Conservation (phyloP, 169 alveolate species). For the Plasmodium relictum region DNA sequence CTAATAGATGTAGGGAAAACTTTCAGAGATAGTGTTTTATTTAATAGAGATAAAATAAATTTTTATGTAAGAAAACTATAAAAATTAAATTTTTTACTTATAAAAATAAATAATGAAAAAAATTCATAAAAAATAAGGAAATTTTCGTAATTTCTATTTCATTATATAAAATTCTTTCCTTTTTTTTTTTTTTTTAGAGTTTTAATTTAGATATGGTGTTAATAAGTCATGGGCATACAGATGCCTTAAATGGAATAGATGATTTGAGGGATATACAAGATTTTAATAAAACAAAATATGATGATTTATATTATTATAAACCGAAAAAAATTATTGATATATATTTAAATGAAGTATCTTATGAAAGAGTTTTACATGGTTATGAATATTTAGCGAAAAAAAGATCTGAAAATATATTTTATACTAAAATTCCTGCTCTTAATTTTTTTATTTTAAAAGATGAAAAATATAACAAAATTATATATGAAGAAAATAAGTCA, state of each 20-base stretch:
- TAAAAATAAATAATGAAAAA: too few species aligned
- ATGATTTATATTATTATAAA: constrained; percentile 35
- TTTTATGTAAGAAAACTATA: constrained; percentile 33
- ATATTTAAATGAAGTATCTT: constrained; percentile 49
- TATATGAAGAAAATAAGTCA: constrained; percentile 5
- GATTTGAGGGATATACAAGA: constrained; percentile 74
- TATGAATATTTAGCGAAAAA: constrained; percentile 45
- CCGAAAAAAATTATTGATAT: constrained; percentile 33
- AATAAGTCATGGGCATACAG: constrained; percentile 71
- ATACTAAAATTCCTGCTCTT: constrained; percentile 67
- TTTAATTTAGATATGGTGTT: constrained; percentile 47
- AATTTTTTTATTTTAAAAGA: constrained; percentile 46
- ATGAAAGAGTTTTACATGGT: constrained; percentile 49
- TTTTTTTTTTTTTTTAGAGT: constrained; percentile 30
- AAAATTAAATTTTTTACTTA: background rate
- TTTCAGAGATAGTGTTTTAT: constrained; percentile 53
- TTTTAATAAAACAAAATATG: constrained; percentile 17
- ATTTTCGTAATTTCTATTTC: too few species aligned
- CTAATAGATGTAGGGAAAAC: constrained; percentile 72
- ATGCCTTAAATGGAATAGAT: constrained; percentile 71
- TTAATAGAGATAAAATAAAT: constrained; percentile 43
- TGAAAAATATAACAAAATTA: constrained; percentile 37
- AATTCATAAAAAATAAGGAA: too few species aligned
- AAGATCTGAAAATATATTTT: constrained; percentile 52
- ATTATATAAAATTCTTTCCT: background rate